Base-by-base conservation (phyloP, 1,284 basidiomycete genomes). In the Anthracocystis panici-leucophaei region DNA sequence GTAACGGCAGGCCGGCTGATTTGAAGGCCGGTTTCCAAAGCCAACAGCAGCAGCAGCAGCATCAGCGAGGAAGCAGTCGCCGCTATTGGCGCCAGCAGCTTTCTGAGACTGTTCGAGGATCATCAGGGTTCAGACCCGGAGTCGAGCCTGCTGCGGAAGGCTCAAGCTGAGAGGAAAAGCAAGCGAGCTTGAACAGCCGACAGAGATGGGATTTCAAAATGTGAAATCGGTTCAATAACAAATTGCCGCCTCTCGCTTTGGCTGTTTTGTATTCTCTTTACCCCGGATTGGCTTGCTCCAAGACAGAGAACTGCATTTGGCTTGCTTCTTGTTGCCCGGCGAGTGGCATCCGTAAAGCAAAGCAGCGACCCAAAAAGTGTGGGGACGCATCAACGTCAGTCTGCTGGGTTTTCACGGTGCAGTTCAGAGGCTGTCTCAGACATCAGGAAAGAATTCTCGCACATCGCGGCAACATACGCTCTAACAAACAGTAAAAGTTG, bases 101-200 rank as follows among this genome's bases (percentile, higher is more conserved):
- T 12, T 21, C 6, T 21, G 44, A 46, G 23, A 5, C 21, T 23
- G 21, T 46, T 21, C 3, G 35, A 35, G 51, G 35, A 52, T 40
- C 23, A 40, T 52, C 50, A 52, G 33, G 50, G 35, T 52, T 38
- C 33, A 27, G 7, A 27, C 4, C 27, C 27, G 27, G 27, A 27
- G 27, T 27, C n/a, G 6, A 33, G 31, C 31, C 4, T 16, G 35
- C 35, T 38, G 10, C 14, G 35, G 16, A 40, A 57, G 53, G 54
- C 49, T 63, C 60, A 61, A 42, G 48, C 38, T 14, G n/a, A 42
- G 20, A 31, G 18, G 8, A 46, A 51, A 54, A 46, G 44, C 49
- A 62, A 67, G 65, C 65, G 65, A 67, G 65, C 0, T 57, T 40
- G n/a, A 45, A 38, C 40, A 67, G 54, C 65, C 65, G 65, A 44